phyloP scores from a whole-genome alignment of 2,329 filamentous ascomycete species.

The Hirsutella thompsonii region DNA sequence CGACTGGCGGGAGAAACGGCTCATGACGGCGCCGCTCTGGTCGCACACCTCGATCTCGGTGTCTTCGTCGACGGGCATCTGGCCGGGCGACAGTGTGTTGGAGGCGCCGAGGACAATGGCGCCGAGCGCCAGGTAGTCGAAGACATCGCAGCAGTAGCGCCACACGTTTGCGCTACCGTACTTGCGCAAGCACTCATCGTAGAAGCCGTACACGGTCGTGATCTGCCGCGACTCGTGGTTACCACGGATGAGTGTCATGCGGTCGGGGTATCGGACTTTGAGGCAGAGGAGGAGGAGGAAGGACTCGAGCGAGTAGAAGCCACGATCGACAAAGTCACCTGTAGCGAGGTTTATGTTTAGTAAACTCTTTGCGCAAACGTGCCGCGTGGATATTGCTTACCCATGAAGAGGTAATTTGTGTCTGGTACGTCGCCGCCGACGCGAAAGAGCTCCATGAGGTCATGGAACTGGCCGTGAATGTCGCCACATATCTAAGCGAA shows the following conservation, averaged over 20 bases:
- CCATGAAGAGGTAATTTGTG: conserved; percentile 96
- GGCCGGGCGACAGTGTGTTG: conserved; percentile 40
- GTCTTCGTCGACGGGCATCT: conserved; percentile 50
- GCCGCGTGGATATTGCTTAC: conserved; percentile 30
- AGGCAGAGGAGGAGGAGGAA: conserved; percentile 91
- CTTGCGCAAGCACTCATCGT: conserved; percentile 91
- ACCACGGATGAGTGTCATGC: conserved; percentile 89
- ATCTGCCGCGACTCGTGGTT: conserved; percentile 97
- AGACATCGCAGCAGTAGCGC: conserved; percentile 95
- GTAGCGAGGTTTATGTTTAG: conserved; percentile 1
- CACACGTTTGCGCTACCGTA: conserved; percentile 96
- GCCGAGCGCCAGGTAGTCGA: conserved; percentile 88
- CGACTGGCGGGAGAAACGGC: conserved; percentile 48
- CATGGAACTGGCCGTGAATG: conserved; percentile 94
- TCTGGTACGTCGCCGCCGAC: conserved; percentile 90
- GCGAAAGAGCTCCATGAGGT: conserved; percentile 91
- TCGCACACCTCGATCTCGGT: conserved; percentile 91
- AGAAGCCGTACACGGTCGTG: conserved; percentile 95
- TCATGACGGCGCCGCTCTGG: conserved; percentile 66
- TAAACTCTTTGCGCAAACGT: no score
- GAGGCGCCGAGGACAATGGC: conserved; percentile 84
- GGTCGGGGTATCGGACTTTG: conserved; percentile 94
- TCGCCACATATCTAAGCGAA: conserved; percentile 74
- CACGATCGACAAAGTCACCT: conserved; percentile 95
- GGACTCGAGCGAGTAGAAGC: conserved; percentile 95